Percentiles rank a stretch among this genome's conserved stretches.
phyloP scores from a whole-genome alignment of 2,329 filamentous ascomycete genomes.

The Fusarium sarcochroum region DNA sequence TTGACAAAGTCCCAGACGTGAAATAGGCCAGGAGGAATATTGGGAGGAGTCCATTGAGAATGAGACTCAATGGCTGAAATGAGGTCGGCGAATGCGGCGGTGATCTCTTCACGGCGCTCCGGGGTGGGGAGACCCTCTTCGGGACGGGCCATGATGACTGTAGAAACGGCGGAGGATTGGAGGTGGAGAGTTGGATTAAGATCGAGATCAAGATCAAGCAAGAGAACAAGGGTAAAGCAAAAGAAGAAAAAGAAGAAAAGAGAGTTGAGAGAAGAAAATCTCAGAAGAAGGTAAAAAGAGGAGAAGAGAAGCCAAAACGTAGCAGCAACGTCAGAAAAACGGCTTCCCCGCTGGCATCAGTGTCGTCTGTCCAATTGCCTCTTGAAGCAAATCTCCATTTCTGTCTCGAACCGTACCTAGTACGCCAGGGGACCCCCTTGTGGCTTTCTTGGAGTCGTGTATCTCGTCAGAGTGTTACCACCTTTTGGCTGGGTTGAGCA shows the following conservation, averaged over 20 bases:
- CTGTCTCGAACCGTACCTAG: slow-evolving; percentile 9
- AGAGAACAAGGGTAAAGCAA: background rate
- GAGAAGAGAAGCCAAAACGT: slow-evolving; percentile 15
- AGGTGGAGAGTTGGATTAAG: background rate
- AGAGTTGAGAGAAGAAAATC: background rate
- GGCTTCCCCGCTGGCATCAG: slow-evolving; percentile 34
- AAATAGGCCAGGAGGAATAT: slow-evolving; percentile 52
- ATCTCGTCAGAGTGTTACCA: slow-evolving; percentile 11
- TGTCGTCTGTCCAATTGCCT: slow-evolving; percentile 37
- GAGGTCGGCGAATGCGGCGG: slow-evolving; percentile 46
- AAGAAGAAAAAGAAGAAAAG: background rate
- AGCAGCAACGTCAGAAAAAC: slow-evolving; percentile 23
- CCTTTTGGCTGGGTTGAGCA: background rate
- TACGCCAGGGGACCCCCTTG: slow-evolving; percentile 18
- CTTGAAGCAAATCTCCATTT: slow-evolving; percentile 29
- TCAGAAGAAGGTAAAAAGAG: slow-evolving; percentile 4
- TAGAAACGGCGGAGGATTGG: background rate
- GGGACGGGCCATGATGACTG: slow-evolving; percentile 32
- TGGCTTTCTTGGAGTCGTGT: slow-evolving; percentile 22
- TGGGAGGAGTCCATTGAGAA: slow-evolving; percentile 46
- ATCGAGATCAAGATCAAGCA: background rate
- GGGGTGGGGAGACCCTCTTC: slow-evolving; percentile 40
- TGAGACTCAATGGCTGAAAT: slow-evolving; percentile 51
- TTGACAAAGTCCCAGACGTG: slow-evolving; percentile 60
- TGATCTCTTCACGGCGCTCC: slow-evolving; percentile 48